These are phyloP conservation scores for Ustanciosporium gigantosporum DNA, from an alignment of 1,284 basidiomycete genomes.

Conservation along the genomic window DNA sequence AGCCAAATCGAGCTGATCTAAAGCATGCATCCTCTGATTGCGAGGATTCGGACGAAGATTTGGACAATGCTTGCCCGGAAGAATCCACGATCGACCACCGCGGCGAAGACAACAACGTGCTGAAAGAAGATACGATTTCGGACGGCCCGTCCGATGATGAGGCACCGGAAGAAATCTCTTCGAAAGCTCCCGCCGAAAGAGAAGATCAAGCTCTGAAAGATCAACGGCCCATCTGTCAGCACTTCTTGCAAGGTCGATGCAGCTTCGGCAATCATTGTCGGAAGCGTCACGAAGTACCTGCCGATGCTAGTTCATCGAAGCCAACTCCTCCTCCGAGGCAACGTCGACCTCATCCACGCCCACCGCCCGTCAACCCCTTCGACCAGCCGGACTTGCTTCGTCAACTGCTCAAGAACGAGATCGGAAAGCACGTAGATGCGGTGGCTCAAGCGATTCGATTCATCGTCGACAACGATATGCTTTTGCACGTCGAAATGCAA, in stretches of 20 bases:
- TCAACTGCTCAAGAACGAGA: conserved; percentile 80
- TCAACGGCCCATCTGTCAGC: conserved; percentile 31
- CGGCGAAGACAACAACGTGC: conserved; percentile 2
- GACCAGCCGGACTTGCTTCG: conserved; percentile 53
- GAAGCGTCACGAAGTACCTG: conserved; percentile 30
- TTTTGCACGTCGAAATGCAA: conserved; percentile 77
- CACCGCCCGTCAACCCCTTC: conserved; percentile 53
- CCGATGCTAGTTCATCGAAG: neutral
- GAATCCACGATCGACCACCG: too few relatives aligned
- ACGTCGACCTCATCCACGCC: conserved; percentile 39
- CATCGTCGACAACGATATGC: conserved; percentile 86
- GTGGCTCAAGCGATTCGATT: conserved; percentile 91
- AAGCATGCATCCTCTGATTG: neutral
- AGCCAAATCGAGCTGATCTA: neutral
- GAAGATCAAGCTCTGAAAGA: neutral
- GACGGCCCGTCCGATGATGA: conserved; percentile 14
- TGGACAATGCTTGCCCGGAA: too few relatives aligned
- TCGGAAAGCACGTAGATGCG: conserved; percentile 85
- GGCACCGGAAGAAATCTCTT: conserved; percentile 21
- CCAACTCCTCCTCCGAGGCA: neutral
- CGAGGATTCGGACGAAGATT: neutral
- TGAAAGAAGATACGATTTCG: conserved; percentile 1
- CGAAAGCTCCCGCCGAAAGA: conserved; percentile 2
- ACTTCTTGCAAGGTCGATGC: conserved; percentile 46
- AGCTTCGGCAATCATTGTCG: conserved; percentile 44